Conservation (phyloP, 108 stramenopile species). For the Phaeodactylum tricornutum region DNA sequence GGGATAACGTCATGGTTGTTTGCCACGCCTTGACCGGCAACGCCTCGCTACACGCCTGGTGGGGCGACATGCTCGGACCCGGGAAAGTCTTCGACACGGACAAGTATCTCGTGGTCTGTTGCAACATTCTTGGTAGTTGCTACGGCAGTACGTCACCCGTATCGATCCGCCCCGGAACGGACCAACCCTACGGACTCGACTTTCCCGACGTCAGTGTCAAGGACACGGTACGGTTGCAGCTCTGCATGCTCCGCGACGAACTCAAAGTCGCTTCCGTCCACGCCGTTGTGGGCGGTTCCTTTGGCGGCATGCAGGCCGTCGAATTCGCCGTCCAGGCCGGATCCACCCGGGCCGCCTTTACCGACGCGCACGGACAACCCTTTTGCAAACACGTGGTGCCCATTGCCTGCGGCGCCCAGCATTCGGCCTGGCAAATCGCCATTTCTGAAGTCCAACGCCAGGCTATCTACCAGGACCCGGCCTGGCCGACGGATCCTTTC, state of each 20-base stretch:
- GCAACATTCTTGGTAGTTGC: slow-evolving; percentile 84
- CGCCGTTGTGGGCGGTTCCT: slow-evolving; percentile 86
- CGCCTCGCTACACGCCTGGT: slow-evolving; percentile 87
- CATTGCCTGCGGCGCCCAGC: slow-evolving; percentile 85
- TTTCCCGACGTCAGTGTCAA: slow-evolving; percentile 86
- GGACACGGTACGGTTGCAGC: slow-evolving; percentile 81
- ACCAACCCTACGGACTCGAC: slow-evolving; percentile 48
- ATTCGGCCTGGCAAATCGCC: slow-evolving; percentile 94
- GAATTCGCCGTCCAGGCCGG: slow-evolving; percentile 84
- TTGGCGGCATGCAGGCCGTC: slow-evolving; percentile 94
- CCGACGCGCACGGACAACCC: slow-evolving; percentile 22
- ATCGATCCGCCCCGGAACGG: slow-evolving; percentile 40
- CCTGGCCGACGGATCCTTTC: slow-evolving; percentile 64
- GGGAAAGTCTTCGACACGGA: slow-evolving; percentile 86
- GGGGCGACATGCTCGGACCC: slow-evolving; percentile 82
- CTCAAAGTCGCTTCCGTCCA: slow-evolving; percentile 63
- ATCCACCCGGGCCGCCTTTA: slow-evolving; percentile 4
- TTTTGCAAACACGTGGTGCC: slow-evolving; percentile 70
- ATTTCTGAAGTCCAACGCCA: slow-evolving; percentile 88
- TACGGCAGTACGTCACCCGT: slow-evolving; percentile 79
- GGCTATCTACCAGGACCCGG: slow-evolving; percentile 88
- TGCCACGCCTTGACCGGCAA: slow-evolving; percentile 96
- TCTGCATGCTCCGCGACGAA: slow-evolving; percentile 61
- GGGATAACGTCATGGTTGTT: slow-evolving; percentile 86
- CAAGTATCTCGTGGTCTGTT: slow-evolving; percentile 85